phyloP scores from a whole-genome alignment of 2,329 filamentous ascomycete species.

The Cladophialophora carrionii region DNA sequence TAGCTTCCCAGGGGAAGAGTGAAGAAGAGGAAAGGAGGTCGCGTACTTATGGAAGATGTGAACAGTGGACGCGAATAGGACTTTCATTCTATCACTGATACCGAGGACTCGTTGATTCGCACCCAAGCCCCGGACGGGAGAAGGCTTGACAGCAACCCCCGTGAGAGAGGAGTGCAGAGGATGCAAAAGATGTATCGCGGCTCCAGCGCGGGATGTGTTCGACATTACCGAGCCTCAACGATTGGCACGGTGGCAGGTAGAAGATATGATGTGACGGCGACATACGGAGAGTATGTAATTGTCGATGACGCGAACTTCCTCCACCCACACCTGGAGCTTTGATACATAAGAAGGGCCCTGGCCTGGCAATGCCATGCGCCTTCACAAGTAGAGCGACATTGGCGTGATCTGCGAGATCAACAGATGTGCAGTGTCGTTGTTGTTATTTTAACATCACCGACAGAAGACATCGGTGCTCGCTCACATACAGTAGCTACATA shows the following conservation, averaged over 20 bases:
- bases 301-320: constrained; percentile 20
- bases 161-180: not conserved
- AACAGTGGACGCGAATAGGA: too few relatives aligned
- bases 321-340: not conserved
- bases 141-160: not conserved
- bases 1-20: too few relatives aligned
- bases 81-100: too few relatives aligned
- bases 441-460: too few relatives aligned
- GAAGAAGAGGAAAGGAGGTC: too few relatives aligned
- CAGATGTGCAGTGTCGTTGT: not conserved
- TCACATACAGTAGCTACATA: not conserved
- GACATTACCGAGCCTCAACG: not conserved
- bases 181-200: not conserved
- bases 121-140: too few relatives aligned
- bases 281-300: constrained; percentile 19
- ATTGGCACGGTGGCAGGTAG: constrained; percentile 13
- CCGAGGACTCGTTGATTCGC: too few relatives aligned
- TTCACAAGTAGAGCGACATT: not conserved
- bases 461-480: not conserved
- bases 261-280: constrained; percentile 21
- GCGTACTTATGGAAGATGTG: too few relatives aligned
- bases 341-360: constrained; percentile 17
- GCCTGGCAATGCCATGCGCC: not conserved
- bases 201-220: not conserved
- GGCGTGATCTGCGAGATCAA: not conserved